A percentile compares a stretch with the other conserved stretches of the same genome.
These are phyloP conservation scores for Physaria fendleri DNA, from an alignment of 345 rosid genomes.

Conservation along the genomic window DNA sequence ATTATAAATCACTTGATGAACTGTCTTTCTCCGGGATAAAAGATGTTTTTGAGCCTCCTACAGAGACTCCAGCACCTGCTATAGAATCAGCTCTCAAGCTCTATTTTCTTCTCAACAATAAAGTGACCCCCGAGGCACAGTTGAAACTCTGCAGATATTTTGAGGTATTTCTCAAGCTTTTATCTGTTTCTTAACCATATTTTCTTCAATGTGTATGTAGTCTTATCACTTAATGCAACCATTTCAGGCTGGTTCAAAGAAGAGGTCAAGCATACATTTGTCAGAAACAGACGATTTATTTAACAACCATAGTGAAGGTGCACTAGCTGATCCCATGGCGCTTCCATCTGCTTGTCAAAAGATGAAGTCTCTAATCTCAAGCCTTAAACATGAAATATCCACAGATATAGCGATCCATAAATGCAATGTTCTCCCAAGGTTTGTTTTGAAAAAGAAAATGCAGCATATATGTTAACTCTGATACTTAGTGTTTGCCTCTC, in stretches of 20 bases:
- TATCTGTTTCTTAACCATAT: background rate
- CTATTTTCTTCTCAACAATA: constrained; percentile 74
- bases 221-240: constrained; percentile 1
- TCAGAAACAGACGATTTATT: constrained; percentile 74
- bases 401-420: constrained; percentile 84
- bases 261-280: constrained; percentile 74
- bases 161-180: constrained; percentile 46
- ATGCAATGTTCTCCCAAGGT: constrained; percentile 82
- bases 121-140: constrained; percentile 81
- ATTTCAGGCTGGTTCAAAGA: constrained; percentile 68
- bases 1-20: constrained; percentile 88
- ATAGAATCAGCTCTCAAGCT: constrained; percentile 83
- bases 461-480: background rate
- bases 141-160: constrained; percentile 69
- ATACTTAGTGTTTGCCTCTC: background rate
- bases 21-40: constrained; percentile 55
- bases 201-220: background rate
- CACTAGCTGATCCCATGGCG: constrained; percentile 41
- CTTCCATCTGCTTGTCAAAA: constrained; percentile 62
- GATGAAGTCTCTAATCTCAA: constrained; percentile 66
- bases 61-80: constrained; percentile 72
- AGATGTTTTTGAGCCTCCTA: constrained; percentile 69
- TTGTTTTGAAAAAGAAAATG: constrained; percentile 11
- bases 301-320: constrained; percentile 41
- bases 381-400: constrained; percentile 62